phyloP scores from a whole-genome alignment of 495 filamentous ascomycete species.

The Sordaria brevicollis region DNA sequence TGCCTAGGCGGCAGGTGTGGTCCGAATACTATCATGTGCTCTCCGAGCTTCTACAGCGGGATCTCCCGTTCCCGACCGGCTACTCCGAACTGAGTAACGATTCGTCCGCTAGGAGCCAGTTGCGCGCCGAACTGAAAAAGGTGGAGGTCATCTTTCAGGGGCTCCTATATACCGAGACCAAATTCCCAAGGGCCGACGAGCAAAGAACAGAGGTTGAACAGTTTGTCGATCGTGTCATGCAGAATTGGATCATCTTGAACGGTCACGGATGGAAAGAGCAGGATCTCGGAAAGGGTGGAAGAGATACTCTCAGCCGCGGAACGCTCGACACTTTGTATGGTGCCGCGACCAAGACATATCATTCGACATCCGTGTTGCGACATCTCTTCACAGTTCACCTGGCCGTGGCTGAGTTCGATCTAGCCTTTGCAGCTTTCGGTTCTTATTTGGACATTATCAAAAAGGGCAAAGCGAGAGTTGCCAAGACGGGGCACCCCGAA shows the following conservation, averaged over 20 bases:
- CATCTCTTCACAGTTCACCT: conserved; percentile 84
- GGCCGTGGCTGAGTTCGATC: conserved; percentile 73
- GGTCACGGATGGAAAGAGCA: conserved; percentile 64
- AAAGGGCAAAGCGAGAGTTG: conserved; percentile 66
- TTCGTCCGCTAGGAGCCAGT: conserved; percentile 49
- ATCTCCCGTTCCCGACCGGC: conserved; percentile 38
- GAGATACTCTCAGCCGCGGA: conserved; percentile 55
- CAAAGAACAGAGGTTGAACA: conserved; percentile 63
- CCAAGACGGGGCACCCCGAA: conserved; percentile 64
- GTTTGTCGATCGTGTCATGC: conserved; percentile 69
- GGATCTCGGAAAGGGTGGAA: conserved; percentile 70
- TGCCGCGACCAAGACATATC: conserved; percentile 84
- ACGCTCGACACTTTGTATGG: conserved; percentile 79
- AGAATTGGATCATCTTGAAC: conserved; percentile 74
- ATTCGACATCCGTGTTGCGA: conserved; percentile 77
- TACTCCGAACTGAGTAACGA: conserved; percentile 26
- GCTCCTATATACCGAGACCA: conserved; percentile 59
- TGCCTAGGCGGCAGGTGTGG: conserved; percentile 56
- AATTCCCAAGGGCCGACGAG: conserved; percentile 75
- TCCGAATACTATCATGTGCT: conserved; percentile 68
- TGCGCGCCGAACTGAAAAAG: conserved; percentile 60
- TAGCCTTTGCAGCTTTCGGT: conserved; percentile 78
- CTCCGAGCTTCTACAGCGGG: conserved; percentile 51
- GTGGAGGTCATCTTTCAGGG: conserved; percentile 65
- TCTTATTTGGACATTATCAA: conserved; percentile 81